Evolutionary conservation across 1,284 basidiomycete species (phyloP).

Genomic region (Papiliotrema laurentii): DNA sequence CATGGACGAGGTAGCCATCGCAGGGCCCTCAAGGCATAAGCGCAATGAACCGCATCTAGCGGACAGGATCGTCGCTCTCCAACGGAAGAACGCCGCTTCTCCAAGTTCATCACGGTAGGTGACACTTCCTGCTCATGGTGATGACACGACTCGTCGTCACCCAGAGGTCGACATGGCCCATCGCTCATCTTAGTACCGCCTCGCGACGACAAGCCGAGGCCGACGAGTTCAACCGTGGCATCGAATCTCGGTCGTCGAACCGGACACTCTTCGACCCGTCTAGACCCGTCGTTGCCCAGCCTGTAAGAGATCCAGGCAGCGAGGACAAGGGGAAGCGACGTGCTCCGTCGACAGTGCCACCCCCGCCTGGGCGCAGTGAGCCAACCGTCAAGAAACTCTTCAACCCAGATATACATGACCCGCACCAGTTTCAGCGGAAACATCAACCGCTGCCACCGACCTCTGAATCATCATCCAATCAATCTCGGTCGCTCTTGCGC

Average conservation of each 20-base stretch:
- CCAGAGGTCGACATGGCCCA: not conserved
- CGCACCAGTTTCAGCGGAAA: slow-evolving; percentile 38
- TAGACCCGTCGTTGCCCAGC: slow-evolving; percentile 6
- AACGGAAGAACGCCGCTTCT: slow-evolving; percentile 27
- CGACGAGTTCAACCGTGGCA: slow-evolving; percentile 14
- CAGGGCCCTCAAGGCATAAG: not conserved
- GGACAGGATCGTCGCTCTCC: slow-evolving; percentile 23
- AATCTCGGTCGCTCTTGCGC: not conserved
- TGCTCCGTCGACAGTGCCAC: not conserved
- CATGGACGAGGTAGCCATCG: not conserved
- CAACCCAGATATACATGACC: slow-evolving; percentile 53
- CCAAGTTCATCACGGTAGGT: slow-evolving; percentile 10
- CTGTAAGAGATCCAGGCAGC: slow-evolving; percentile 2
- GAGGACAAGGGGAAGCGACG: not conserved
- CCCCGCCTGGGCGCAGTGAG: slow-evolving; percentile 3
- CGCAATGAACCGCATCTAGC: slow-evolving; percentile 13
- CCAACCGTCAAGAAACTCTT: slow-evolving; percentile 46
- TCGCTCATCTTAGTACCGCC: not conserved
- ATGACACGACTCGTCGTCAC: not conserved
- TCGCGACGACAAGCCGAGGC: not conserved
- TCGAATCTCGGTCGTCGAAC: not conserved
- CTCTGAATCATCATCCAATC: slow-evolving; percentile 2
- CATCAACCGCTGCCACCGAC: slow-evolving; percentile 5
- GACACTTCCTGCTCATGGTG: not conserved
- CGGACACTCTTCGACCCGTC: slow-evolving; percentile 24